These are phyloP conservation scores for Dictyostelium intermedium DNA, from an alignment of 78 protist species.

Conservation along the genomic window DNA sequence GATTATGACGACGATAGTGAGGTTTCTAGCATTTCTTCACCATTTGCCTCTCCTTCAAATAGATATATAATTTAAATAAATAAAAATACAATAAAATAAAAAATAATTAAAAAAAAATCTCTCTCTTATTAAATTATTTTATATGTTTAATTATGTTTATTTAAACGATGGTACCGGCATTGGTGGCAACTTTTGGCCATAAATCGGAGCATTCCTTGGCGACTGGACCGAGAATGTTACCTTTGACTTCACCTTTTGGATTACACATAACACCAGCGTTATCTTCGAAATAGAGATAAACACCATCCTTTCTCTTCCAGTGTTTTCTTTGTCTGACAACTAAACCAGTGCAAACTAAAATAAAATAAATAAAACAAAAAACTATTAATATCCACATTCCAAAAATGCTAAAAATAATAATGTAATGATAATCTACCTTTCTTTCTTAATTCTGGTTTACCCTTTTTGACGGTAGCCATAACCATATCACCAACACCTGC, in stretches of 20 bases:
- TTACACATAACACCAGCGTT: slow-evolving; percentile 99
- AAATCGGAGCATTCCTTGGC: slow-evolving; percentile 99
- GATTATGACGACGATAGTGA: background rate
- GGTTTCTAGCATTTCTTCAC: background rate
- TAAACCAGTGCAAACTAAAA: slow-evolving; percentile 94
- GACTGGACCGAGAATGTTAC: slow-evolving; percentile 99
- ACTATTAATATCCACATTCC: background rate
- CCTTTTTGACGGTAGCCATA: slow-evolving; percentile 99
- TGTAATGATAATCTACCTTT: slow-evolving; percentile 82
- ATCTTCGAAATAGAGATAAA: slow-evolving; percentile 98
- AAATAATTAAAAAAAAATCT: background rate
- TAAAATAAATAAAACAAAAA: background rate
- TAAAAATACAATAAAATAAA: background rate
- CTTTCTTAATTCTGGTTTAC: slow-evolving; percentile 99
- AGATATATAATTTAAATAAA: background rate
- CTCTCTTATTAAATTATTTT: background rate
- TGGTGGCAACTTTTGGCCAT: slow-evolving; percentile 96
- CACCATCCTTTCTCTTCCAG: slow-evolving; percentile 97
- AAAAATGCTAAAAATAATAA: background rate
- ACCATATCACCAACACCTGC: slow-evolving; percentile 98
- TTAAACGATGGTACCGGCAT: slow-evolving; percentile 43
- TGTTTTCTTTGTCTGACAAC: slow-evolving; percentile 98
- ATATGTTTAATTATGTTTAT: background rate
- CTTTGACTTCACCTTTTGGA: slow-evolving; percentile 99
- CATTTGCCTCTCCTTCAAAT: background rate